Base-by-base conservation (phyloP, 2,329 filamentous ascomycete genomes). In the Neophaeococcomyces mojaviensis region DNA sequence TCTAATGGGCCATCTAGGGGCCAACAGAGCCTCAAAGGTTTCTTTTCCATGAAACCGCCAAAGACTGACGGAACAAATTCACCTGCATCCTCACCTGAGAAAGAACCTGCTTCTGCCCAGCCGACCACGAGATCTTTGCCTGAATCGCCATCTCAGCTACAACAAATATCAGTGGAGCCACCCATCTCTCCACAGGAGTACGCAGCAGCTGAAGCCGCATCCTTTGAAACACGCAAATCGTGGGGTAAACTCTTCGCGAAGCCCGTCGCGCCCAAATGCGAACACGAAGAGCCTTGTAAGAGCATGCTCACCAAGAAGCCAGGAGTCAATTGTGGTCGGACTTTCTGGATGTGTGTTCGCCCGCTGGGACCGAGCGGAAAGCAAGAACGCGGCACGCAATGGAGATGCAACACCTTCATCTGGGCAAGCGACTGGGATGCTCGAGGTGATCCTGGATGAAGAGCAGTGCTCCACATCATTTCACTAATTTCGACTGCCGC, bases 211-310 rank as follows among this genome's bases (percentile, higher is more conserved):
- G 60, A 68, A 22, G 85, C 89, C 55, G 82, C 84, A 0, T 79
- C 22, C 33, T 50, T 88, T 40, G 73, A 78, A 50, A 77, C 77
- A 37, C 90, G 87, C 61, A 84, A 92, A 59, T 84, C 83, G 18
- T 97, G 92, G 92, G 82, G 80, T 3, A 88, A 84, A 61, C 72
- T 97, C 12, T 82, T 97, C 51, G 78, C 82, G 13, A 88, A 84
- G 62, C 81, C 84, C 47, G 68, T 78, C 1, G 73, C 79, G 1
- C 92, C 92, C 1, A 77, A 76, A 47, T 98, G 92, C 61, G 88
- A 96, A 56, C 92, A 98, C 60, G 73, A 80, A 44, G 89, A 97
- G 57, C 84, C 86, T 2, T 97, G 92, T 64, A 85, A 88, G 53
- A 86, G 76, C 53, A 69, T 90, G 42, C 76, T 82, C 15, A 95